phyloP scores from a whole-genome alignment of 495 filamentous ascomycete species.

The Penicillium odoratum region DNA sequence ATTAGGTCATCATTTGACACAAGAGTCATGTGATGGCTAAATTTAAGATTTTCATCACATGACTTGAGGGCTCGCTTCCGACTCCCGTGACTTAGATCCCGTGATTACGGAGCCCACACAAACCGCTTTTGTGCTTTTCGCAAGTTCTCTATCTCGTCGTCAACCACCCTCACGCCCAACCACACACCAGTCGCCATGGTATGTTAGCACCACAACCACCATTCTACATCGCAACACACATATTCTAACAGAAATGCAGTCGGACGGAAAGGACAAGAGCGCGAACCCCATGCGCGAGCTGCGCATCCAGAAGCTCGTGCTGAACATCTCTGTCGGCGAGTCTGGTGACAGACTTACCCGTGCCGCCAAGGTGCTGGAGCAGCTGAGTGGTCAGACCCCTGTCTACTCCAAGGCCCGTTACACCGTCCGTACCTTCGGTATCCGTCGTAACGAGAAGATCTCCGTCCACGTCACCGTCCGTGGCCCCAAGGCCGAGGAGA shows the following conservation, averaged over 20 bases:
- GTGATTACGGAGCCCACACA: constrained; percentile 39
- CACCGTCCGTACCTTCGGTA: constrained; percentile 99
- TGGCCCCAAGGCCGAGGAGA: constrained; percentile 99
- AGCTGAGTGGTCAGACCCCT: constrained; percentile 98
- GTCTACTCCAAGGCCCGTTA: constrained; percentile 99
- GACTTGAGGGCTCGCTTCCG: constrained; percentile 39
- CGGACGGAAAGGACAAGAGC: constrained; percentile 73
- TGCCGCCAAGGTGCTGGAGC: constrained; percentile 99
- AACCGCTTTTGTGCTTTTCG: constrained; percentile 43
- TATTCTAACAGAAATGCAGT: constrained; percentile 42
- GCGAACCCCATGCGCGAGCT: constrained; percentile 99
- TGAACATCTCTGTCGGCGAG: constrained; percentile 99
- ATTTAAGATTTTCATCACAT: neutral
- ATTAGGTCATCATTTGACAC: neutral
- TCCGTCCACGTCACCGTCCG: constrained; percentile 99
- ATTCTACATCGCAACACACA: constrained; percentile 11
- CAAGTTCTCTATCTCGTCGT: constrained; percentile 44
- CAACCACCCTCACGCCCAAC: constrained; percentile 41
- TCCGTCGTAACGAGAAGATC: constrained; percentile 99
- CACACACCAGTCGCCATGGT: constrained; percentile 50
- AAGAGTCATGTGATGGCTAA: neutral
- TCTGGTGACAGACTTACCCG: constrained; percentile 99
- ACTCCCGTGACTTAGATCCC: constrained; percentile 27
- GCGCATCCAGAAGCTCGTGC: constrained; percentile 99
- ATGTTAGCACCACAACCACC: constrained; percentile 29